Conservation (phyloP, 139 green algal species). For the Tetradesmus lagerheimii region DNA sequence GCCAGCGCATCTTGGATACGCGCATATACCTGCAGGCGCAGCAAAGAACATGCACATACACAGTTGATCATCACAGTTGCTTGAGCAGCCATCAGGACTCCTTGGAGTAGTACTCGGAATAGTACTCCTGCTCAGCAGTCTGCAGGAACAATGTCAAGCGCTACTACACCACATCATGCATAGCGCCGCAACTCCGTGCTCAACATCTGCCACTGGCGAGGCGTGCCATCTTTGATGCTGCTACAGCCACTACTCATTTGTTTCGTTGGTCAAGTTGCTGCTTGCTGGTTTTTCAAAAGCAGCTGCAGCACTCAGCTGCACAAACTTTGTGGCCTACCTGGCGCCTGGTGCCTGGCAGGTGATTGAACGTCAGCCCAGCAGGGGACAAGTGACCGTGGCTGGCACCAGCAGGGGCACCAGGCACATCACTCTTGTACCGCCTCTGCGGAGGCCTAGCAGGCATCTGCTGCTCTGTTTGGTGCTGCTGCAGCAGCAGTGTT, state of each 20-base stretch:
- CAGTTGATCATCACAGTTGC: not conserved
- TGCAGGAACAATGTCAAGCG: no score
- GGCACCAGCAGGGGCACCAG: constrained; percentile 1
- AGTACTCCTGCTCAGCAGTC: no score
- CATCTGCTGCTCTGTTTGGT: not conserved
- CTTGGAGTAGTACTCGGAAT: no score
- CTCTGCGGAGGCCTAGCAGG: not conserved
- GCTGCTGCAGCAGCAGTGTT: not conserved
- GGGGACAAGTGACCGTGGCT: constrained; percentile 23
- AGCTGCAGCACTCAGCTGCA: no score
- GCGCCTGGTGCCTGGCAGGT: constrained; percentile 23
- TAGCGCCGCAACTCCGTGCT: no score
- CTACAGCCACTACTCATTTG: no score
- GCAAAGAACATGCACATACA: not conserved
- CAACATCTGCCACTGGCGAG: no score
- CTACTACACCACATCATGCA: no score
- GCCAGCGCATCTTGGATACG: constrained; percentile 10
- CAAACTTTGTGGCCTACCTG: not conserved
- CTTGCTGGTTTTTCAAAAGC: no score
- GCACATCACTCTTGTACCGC: constrained; percentile 3
- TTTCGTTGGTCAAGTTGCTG: no score
- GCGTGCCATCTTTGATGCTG: no score
- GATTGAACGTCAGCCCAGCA: not conserved
- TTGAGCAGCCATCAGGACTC: no score
- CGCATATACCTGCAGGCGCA: constrained; percentile 6